These are phyloP conservation scores for Lachancea kluyveri DNA, from an alignment of 805 yeast species.

Conservation along the genomic window DNA sequence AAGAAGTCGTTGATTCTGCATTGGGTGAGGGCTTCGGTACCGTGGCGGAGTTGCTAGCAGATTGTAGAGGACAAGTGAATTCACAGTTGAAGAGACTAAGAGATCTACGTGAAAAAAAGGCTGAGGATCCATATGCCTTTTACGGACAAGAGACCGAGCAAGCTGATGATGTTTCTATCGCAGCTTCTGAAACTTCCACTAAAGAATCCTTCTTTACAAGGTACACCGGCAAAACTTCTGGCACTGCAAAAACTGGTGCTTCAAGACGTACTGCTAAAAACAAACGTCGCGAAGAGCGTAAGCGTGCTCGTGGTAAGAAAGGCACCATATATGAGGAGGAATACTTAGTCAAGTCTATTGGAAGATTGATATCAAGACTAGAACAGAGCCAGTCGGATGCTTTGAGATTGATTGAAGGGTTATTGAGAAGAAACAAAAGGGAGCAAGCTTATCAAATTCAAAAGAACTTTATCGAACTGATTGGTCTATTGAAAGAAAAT, in stretches of 20 bases:
- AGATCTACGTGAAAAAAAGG: constrained; percentile 78
- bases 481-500: constrained; percentile 50
- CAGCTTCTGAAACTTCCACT: constrained; percentile 89
- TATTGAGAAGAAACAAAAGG: constrained; percentile 63
- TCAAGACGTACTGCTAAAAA: constrained; percentile 89
- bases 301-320: constrained; percentile 93
- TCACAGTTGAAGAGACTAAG: constrained; percentile 82
- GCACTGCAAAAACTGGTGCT: constrained; percentile 96
- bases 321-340: constrained; percentile 98
- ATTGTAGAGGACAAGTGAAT: constrained; percentile 76
- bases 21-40: constrained; percentile 84
- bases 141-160: constrained; percentile 71
- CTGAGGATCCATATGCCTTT: constrained; percentile 78
- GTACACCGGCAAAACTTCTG: constrained; percentile 92
- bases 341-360: constrained; percentile 80
- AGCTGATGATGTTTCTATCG: constrained; percentile 91
- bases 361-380: constrained; percentile 80
- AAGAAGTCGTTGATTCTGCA: constrained; percentile 59
- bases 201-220: constrained; percentile 90
- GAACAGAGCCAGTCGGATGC: constrained; percentile 73
- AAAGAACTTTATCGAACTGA: constrained; percentile 52
- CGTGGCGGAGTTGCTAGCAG: constrained; percentile 86
- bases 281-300: constrained; percentile 90
- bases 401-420: constrained; percentile 60
- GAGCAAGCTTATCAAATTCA: constrained; percentile 83